A percentile compares a stretch with the other conserved stretches of the same genome.
Conservation (phyloP, 768 basidiomycete species). For the Suillus brevipes region DNA sequence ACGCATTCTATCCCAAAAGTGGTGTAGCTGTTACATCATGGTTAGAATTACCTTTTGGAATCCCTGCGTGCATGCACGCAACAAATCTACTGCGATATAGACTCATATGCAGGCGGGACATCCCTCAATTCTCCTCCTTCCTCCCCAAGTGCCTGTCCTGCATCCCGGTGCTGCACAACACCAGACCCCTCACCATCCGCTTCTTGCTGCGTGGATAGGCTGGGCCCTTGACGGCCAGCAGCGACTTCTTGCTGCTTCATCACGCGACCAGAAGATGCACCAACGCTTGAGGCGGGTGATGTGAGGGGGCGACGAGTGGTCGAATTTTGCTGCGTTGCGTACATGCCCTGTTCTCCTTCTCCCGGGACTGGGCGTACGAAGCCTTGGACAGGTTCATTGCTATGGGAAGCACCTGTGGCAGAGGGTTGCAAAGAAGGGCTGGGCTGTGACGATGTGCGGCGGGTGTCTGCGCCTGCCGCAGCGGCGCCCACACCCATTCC, state of each 20-base stretch:
- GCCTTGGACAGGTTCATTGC: constrained; percentile 9
- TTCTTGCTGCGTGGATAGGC: neutral
- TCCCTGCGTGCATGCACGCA: neutral
- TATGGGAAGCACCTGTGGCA: constrained; percentile 4
- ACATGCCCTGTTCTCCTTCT: constrained; percentile 7
- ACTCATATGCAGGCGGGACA: neutral
- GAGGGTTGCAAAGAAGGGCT: constrained; percentile 15
- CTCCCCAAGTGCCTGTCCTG: neutral
- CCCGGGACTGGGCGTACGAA: constrained; percentile 1
- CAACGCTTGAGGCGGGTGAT: constrained; percentile 19
- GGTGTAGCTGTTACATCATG: no score
- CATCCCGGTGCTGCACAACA: neutral
- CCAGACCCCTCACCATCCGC: neutral
- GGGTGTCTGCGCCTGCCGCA: neutral
- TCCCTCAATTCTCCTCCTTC: neutral
- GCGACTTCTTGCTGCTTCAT: neutral
- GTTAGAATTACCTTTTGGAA: no score
- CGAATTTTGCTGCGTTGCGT: constrained; percentile 23
- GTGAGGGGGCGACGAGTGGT: constrained; percentile 14
- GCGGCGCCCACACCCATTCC: neutral
- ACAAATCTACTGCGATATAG: neutral
- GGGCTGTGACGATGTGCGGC: neutral
- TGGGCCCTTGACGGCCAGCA: neutral
- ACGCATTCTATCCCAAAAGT: no score
- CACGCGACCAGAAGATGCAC: neutral